phyloP scores from a whole-genome alignment of 2,329 filamentous ascomycete genomes.

The Septoria linicola region DNA sequence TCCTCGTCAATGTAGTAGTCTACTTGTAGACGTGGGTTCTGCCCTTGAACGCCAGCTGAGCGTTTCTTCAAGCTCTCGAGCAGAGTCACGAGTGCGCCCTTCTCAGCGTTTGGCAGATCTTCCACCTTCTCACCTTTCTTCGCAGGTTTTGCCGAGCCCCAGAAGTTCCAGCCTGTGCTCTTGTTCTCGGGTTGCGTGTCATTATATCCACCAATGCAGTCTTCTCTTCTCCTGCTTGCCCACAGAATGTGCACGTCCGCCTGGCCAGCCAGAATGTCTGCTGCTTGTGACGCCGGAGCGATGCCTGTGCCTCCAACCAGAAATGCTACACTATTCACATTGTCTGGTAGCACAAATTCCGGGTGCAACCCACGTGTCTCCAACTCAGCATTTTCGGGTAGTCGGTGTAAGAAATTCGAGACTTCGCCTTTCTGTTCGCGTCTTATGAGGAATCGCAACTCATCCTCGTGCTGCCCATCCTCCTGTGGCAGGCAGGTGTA shows the following conservation, averaged over 20 bases:
- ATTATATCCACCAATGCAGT: conserved; percentile 62
- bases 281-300: conserved; percentile 82
- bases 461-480: conserved; percentile 35
- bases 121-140: conserved; percentile 3
- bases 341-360: conserved; percentile 59
- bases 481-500: conserved; percentile 81
- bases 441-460: conserved; percentile 74
- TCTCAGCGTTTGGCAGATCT: conserved; percentile 27
- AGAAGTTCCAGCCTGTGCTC: conserved; percentile 22
- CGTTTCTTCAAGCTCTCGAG: conserved; percentile 59
- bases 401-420: conserved; percentile 71
- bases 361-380: conserved; percentile 76
- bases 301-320: conserved; percentile 91
- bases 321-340: conserved; percentile 67
- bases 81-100: conserved; percentile 59
- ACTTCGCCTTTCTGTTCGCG: conserved; percentile 78
- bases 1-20: conserved; percentile 84
- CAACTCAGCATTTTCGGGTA: conserved; percentile 61
- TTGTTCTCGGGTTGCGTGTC: conserved; percentile 41
- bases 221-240: conserved; percentile 69
- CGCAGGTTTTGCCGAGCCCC: conserved; percentile 11
- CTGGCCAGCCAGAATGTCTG: conserved; percentile 55
- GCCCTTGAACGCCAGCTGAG: conserved; percentile 3
- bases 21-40: conserved; percentile 54
- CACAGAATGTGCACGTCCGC: conserved; percentile 70